Evolutionary conservation across 768 basidiomycete genomes (phyloP).

Genomic region (Gymnopilus dilepis): DNA sequence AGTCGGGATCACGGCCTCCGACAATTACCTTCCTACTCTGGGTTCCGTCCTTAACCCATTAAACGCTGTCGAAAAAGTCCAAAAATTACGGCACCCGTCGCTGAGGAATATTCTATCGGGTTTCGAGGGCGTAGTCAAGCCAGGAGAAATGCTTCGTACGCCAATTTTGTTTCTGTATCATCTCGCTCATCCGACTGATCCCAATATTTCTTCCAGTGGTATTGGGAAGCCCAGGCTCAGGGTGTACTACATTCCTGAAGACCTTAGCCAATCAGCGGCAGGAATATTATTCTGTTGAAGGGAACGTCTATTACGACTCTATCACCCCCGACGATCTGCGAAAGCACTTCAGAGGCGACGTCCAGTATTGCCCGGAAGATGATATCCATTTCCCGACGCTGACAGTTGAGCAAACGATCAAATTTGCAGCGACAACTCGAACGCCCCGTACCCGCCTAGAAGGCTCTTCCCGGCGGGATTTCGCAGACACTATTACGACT

Average conservation of each 20-base stretch:
- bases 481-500: slow-evolving; percentile 50
- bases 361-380: slow-evolving; percentile 83
- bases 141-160: slow-evolving; percentile 82
- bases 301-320: slow-evolving; percentile 79
- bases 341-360: slow-evolving; percentile 76
- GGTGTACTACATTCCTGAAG: slow-evolving; percentile 86
- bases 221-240: slow-evolving; percentile 83
- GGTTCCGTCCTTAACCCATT: slow-evolving; percentile 65
- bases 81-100: slow-evolving; percentile 61
- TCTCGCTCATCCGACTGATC: slow-evolving; percentile 40
- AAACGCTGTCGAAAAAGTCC: slow-evolving; percentile 47
- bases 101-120: slow-evolving; percentile 65
- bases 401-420: slow-evolving; percentile 78
- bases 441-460: slow-evolving; percentile 60
- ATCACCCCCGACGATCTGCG: slow-evolving; percentile 67
- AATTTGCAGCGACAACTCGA: slow-evolving; percentile 70
- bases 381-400: slow-evolving; percentile 88
- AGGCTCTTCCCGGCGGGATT: slow-evolving; percentile 46
- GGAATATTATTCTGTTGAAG: slow-evolving; percentile 71
- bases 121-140: slow-evolving; percentile 68
- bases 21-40: slow-evolving; percentile 61
- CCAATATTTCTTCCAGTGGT: slow-evolving; percentile 56
- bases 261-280: slow-evolving; percentile 74
- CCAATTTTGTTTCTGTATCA: slow-evolving; percentile 33
- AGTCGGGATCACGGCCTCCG: slow-evolving; percentile 58